Evolutionary conservation across 1,139 yeast species (phyloP).

Genomic region (Yamadazyma dendronema): DNA sequence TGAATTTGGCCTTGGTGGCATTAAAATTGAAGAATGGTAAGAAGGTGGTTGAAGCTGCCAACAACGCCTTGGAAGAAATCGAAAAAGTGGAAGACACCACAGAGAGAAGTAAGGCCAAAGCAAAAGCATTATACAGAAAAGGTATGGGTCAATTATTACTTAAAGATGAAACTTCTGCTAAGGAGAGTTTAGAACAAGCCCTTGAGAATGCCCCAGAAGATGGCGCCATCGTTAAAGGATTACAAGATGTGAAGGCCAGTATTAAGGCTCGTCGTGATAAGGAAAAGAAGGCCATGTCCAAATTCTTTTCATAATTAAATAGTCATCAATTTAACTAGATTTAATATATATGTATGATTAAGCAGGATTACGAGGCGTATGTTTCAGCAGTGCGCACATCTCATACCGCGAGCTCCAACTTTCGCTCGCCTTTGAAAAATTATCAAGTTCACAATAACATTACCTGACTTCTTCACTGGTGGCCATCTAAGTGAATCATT

Average conservation of each 20-base stretch:
- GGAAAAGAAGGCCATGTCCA: slow-evolving; percentile 82
- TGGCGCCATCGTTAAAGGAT: slow-evolving; percentile 67
- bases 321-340: background rate
- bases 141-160: slow-evolving; percentile 68
- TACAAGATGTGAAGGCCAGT: slow-evolving; percentile 55
- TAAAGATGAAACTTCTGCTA: slow-evolving; percentile 73
- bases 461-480: slow-evolving; percentile 5
- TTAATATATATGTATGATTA: background rate
- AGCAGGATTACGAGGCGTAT: slow-evolving; percentile 3
- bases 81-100: slow-evolving; percentile 64
- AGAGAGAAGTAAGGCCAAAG: slow-evolving; percentile 49
- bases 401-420: slow-evolving; percentile 8
- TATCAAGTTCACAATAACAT: slow-evolving; percentile 5
- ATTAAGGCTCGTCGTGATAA: slow-evolving; percentile 58
- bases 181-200: slow-evolving; percentile 66
- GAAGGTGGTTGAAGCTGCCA: slow-evolving; percentile 58
- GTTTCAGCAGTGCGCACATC: slow-evolving; percentile 5
- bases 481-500: slow-evolving; percentile 1
- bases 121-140: slow-evolving; percentile 84
- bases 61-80: slow-evolving; percentile 63
- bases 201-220: slow-evolving; percentile 67
- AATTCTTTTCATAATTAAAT: slow-evolving; percentile 50
- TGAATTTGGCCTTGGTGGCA: slow-evolving; percentile 76
- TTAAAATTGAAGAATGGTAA: slow-evolving; percentile 59
- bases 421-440: slow-evolving; percentile 14